These are phyloP conservation scores for Paecilomyces sp. DNA, from an alignment of 2,329 filamentous ascomycete genomes.

Conservation along the genomic window DNA sequence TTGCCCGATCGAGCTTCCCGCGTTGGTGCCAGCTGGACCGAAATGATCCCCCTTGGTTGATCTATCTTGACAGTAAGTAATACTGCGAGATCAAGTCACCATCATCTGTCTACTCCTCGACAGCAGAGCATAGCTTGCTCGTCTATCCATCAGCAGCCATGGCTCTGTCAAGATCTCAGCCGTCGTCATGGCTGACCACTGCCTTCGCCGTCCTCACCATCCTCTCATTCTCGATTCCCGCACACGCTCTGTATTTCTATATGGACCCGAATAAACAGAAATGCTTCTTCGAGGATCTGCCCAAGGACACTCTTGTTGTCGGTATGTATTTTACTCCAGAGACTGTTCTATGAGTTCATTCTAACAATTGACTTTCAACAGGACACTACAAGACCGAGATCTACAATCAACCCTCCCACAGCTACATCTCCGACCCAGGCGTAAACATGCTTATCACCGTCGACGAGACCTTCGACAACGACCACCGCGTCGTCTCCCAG, in stretches of 20 bases:
- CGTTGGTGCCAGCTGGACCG: constrained; percentile 10
- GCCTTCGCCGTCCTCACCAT: constrained; percentile 59
- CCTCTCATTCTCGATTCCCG: constrained; percentile 52
- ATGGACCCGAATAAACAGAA: constrained; percentile 79
- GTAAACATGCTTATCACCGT: constrained; percentile 86
- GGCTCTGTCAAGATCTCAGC: constrained; percentile 24
- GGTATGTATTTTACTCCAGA: constrained; percentile 43
- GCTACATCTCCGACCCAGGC: constrained; percentile 66
- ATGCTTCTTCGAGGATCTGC: constrained; percentile 97
- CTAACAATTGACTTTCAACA: constrained; percentile 19
- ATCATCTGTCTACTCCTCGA: not conserved
- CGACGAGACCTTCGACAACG: constrained; percentile 93
- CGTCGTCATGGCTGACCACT: constrained; percentile 31
- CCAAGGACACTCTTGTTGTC: constrained; percentile 93
- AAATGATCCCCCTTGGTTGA: constrained; percentile 6
- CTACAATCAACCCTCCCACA: constrained; percentile 62
- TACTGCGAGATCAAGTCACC: not conserved
- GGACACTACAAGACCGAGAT: constrained; percentile 83
- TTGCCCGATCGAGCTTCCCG: constrained; percentile 1
- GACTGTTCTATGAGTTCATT: not conserved
- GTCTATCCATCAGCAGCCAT: constrained; percentile 14
- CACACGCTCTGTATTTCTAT: constrained; percentile 90
- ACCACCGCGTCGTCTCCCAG: constrained; percentile 91
- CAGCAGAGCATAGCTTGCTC: not conserved
- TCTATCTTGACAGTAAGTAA: not conserved